A percentile compares a stretch with the other conserved stretches of the same genome.
Evolutionary conservation across 306 rosid genomes (phyloP).

Genomic region (Vachellia pachyceras): DNA sequence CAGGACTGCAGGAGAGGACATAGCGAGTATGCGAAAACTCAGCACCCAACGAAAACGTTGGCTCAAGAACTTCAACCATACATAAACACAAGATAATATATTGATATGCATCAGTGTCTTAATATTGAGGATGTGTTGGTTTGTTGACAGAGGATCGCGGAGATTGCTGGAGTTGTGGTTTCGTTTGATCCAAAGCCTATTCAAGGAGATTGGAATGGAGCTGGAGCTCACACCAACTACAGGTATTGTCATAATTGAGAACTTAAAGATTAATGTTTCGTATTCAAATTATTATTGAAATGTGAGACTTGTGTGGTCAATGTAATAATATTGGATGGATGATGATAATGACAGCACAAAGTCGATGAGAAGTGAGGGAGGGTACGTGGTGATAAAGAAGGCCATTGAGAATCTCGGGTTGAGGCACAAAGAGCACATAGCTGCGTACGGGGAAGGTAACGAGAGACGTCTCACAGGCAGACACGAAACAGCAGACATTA

Average conservation of each 20-base stretch:
- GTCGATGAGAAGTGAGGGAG: constrained; percentile 70
- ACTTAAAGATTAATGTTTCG: too few species aligned
- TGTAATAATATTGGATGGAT: background rate
- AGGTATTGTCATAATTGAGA: constrained; percentile 39
- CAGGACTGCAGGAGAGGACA: too few species aligned
- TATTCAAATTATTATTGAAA: background rate
- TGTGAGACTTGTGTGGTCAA: background rate
- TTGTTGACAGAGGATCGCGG: constrained; percentile 55
- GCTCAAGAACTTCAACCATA: too few species aligned
- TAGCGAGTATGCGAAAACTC: too few species aligned
- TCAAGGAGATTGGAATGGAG: constrained; percentile 74
- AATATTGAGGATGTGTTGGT: background rate
- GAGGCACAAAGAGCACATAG: constrained; percentile 73
- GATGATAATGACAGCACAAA: constrained; percentile 52
- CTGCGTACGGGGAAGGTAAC: constrained; percentile 76
- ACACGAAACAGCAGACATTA: constrained; percentile 69
- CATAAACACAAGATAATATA: too few species aligned
- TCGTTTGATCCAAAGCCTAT: constrained; percentile 70
- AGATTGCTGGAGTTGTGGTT: constrained; percentile 59
- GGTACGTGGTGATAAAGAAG: constrained; percentile 59
- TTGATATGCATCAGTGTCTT: too few species aligned
- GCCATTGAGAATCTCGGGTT: constrained; percentile 61
- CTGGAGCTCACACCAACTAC: constrained; percentile 68
- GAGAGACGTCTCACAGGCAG: constrained; percentile 73
- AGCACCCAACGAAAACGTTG: too few species aligned